Conservation (phyloP, 352 stramenopile species). For the Plasmopara viticola region DNA sequence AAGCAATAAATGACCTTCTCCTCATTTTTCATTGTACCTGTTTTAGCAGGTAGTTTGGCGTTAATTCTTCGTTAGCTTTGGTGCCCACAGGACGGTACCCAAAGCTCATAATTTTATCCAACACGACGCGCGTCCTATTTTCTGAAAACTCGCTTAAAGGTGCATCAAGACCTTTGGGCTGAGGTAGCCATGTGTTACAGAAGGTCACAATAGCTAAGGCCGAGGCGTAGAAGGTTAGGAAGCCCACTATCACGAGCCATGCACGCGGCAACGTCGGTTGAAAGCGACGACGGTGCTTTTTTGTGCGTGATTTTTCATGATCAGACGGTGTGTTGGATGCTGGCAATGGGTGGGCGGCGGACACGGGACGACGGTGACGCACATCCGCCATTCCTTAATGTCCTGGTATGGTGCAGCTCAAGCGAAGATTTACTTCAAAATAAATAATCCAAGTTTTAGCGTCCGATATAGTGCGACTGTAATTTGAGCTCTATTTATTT, state of each 20-base stretch:
- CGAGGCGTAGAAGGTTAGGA: conserved; percentile 39
- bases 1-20: no score
- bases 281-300: conserved; percentile 12
- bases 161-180: conserved; percentile 31
- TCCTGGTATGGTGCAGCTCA: no score
- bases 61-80: conserved; percentile 58
- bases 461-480: no score
- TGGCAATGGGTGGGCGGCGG: conserved; percentile 1
- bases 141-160: conserved; percentile 42
- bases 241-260: conserved; percentile 30
- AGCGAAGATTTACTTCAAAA: no score
- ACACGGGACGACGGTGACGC: conserved; percentile 17
- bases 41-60: conserved; percentile 44
- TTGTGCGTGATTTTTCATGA: neutral
- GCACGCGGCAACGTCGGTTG: conserved; percentile 15
- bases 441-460: no score
- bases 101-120: conserved; percentile 69
- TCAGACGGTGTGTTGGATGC: neutral
- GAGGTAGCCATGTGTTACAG: conserved; percentile 52
- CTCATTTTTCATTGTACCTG: conserved; percentile 19
- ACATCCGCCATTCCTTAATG: conserved; percentile 16
- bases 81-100: conserved; percentile 62
- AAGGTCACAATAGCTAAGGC: conserved; percentile 31
- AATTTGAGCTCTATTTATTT: no score
- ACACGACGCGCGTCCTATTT: conserved; percentile 41